Base-by-base conservation (phyloP, 305 asterid genomes). In the Caryopteris hybrid region DNA sequence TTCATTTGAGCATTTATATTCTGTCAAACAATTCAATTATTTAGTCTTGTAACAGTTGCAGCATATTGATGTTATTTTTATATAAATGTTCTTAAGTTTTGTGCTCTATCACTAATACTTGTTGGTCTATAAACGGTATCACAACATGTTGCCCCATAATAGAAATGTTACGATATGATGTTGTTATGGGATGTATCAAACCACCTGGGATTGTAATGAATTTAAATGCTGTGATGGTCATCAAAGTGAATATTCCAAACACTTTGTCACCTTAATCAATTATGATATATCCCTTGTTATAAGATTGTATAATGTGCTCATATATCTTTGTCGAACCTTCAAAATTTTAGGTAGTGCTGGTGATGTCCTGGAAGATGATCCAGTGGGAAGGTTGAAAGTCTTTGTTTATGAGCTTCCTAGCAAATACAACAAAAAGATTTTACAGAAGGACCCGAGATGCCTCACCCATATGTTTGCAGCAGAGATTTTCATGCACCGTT, bases 381-480 rank as follows among this genome's bases (percentile, higher is more conserved):
- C 89, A 3, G 84, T 86, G 4, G 92, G 92, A 64, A 76, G 87
- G 74, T 69, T 86, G 68, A 86, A 86, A 72, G 92, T 86, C 2
- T 86, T 81, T 9, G 83, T 86, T 8, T 83, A 86, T 34, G 91
- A 85, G 72, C 91, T 85, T 54, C 91, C 91, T 8, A 85, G 91
- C 83, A 85, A 85, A 61, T 85, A 85, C 80, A 85, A 83, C 80
- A 85, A 82, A 72, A 85, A 82, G 76, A 80, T 82, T 43, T 68
- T 85, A 42, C 88, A 80, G 18, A 85, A 82, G 76, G 91, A 85
- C 50, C 83, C 86, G 2, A 78, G 91, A 78, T 85, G 91, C 62
- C 86, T 85, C 61, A 85, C 66, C 52, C 91, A 85, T 78, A 85
- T 85, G 91, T 85, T 85, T 78, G 91, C 91, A 31, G 88, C 91